These are phyloP conservation scores for Fonsecaea nubica DNA, from an alignment of 2,329 filamentous ascomycete genomes.

Conservation along the genomic window DNA sequence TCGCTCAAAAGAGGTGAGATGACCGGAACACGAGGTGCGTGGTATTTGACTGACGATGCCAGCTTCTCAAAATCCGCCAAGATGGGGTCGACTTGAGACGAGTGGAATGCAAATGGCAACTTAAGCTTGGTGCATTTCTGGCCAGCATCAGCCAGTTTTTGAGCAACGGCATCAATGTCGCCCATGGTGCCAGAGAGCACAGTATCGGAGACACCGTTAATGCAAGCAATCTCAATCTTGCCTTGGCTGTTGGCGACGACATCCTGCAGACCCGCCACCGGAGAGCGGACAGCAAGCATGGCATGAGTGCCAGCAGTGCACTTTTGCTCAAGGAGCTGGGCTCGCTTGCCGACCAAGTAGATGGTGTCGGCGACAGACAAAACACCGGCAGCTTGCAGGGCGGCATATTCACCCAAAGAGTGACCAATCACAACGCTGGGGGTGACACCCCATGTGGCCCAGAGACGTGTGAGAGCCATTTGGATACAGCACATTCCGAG, in stretches of 20 bases:
- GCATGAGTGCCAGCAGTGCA: slow-evolving; percentile 52
- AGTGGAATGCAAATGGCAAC: slow-evolving; percentile 57
- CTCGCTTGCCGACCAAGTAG: slow-evolving; percentile 50
- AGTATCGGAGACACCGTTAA: slow-evolving; percentile 53
- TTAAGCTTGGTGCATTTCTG: slow-evolving; percentile 52
- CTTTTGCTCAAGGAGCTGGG: slow-evolving; percentile 49
- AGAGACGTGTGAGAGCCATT: slow-evolving; percentile 49
- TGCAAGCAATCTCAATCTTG: slow-evolving; percentile 48
- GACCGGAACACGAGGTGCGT: slow-evolving; percentile 50
- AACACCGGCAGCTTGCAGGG: slow-evolving; percentile 49
- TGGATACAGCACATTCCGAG: slow-evolving; percentile 50
- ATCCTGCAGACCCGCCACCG: slow-evolving; percentile 45
- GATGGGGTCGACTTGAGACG: slow-evolving; percentile 55
- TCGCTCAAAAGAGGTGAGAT: slow-evolving; percentile 56
- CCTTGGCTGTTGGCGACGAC: slow-evolving; percentile 41
- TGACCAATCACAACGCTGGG: slow-evolving; percentile 52
- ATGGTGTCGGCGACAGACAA: slow-evolving; percentile 48
- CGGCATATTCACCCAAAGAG: slow-evolving; percentile 53
- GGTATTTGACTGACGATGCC: slow-evolving; percentile 49
- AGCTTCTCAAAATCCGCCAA: slow-evolving; percentile 50
- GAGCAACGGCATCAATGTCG: slow-evolving; percentile 48
- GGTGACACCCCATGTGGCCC: slow-evolving; percentile 46
- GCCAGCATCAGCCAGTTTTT: slow-evolving; percentile 46
- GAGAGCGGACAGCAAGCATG: slow-evolving; percentile 53
- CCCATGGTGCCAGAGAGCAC: slow-evolving; percentile 50